Base-by-base conservation (phyloP, 768 basidiomycete genomes). In the Lactifluus piperatus region DNA sequence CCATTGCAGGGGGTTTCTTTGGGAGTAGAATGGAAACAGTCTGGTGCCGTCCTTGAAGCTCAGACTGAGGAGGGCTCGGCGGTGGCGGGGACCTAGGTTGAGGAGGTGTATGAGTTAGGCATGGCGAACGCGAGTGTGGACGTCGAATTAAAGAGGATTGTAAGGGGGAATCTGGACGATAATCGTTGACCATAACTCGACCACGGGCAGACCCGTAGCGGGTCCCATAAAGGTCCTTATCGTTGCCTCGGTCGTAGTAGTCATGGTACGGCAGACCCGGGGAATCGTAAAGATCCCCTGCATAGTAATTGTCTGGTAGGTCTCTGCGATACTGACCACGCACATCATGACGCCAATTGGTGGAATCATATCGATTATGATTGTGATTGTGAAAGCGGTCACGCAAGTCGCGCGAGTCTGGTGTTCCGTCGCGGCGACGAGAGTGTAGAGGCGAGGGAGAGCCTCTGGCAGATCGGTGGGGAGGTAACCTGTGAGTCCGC, bases 11-110 rank as follows among this genome's bases (percentile, higher is more conserved):
- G 7, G 57, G 57, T 26, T 44, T 55, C 45, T 60, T 59, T 11
- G 49, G 50, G 27, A 54, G 53, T 16, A n/a, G 27, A 20, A 55
- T 51, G 10, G 76, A 76, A 0, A 78, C 70, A 6, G 67, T 68
- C 13, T 64, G 65, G 36, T 74, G 69, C 59, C 71, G 73, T 47
- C 55, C 18, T 60, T 56, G 48, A 48, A 54, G n/a, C 4, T 34
- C 29, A 30, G 66, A 68, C 14, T 57, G 62, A 27, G 67, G 68
- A 11, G 68, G 66, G 44, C 62, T 56, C 22, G 63, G 59, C 27
- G 68, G 68, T 13, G 68, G 62, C 3, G 60, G 63, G 4, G 61
- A 62, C 29, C 50, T 69, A 46, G 67, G 64, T 22, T 61, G 58
- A 30, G 62, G 54, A 32, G 60, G 57, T 9, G 54, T 54, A 26